These are phyloP conservation scores for Boletales sp. DNA, from an alignment of 768 basidiomycete genomes.

Conservation along the genomic window DNA sequence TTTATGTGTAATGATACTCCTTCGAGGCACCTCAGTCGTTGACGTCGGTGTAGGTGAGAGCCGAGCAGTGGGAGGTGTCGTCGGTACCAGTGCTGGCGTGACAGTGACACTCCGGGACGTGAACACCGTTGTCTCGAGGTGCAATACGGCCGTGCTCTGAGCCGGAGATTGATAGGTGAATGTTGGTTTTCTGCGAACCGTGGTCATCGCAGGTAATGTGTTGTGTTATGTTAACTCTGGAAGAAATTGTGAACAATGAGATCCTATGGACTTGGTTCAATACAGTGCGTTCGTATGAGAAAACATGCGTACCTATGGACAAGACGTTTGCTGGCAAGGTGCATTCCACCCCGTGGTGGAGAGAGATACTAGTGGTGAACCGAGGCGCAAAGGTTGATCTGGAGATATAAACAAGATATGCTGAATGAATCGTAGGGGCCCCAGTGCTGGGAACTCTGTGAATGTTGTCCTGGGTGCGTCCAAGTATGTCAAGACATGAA, in stretches of 20 bases:
- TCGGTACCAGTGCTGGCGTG: constrained; percentile 5
- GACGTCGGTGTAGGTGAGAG: neutral
- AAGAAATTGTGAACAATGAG: constrained; percentile 2
- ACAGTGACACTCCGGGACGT: constrained; percentile 14
- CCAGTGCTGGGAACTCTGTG: constrained; percentile 6
- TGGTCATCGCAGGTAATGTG: constrained; percentile 14
- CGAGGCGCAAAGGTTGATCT: constrained; percentile 7
- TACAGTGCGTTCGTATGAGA: neutral
- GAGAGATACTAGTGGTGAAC: constrained; percentile 13
- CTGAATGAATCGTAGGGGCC: constrained; percentile 7
- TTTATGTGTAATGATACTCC: constrained; percentile 14
- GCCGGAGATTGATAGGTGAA: constrained; percentile 58
- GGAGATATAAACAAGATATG: constrained; percentile 24
- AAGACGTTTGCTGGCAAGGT: constrained; percentile 9
- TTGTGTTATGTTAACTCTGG: constrained; percentile 4
- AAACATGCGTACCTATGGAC: constrained; percentile 19
- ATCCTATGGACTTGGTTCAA: constrained; percentile 10
- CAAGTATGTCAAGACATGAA: constrained; percentile 23
- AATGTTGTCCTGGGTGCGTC: constrained; percentile 6
- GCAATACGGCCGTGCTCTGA: constrained; percentile 26
- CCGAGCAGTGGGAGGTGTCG: constrained; percentile 10
- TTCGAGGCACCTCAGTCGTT: constrained; percentile 9
- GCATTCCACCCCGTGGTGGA: constrained; percentile 22
- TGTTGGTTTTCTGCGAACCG: constrained; percentile 53
- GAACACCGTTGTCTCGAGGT: constrained; percentile 20